Conservation (phyloP, 495 filamentous ascomycete species). For the Aspergillus indologenus region DNA sequence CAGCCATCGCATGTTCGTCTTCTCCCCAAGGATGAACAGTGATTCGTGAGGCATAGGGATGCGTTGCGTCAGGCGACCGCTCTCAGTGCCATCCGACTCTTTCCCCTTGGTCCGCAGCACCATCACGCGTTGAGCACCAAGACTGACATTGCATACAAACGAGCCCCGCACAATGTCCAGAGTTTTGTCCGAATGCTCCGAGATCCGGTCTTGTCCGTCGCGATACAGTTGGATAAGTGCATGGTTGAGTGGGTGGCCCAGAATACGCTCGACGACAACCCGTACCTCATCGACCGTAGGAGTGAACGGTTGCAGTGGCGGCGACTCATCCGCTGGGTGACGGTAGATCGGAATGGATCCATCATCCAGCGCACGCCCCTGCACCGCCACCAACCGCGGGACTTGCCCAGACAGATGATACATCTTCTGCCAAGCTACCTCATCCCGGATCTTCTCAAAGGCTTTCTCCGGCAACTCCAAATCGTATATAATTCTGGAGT, state of each 20-base stretch:
- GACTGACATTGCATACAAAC: slow-evolving; percentile 85
- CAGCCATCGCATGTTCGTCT: slow-evolving; percentile 83
- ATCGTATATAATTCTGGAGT: slow-evolving; percentile 71
- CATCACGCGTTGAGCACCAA: slow-evolving; percentile 92
- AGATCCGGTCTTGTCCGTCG: slow-evolving; percentile 87
- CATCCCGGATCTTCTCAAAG: slow-evolving; percentile 68
- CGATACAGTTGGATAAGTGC: slow-evolving; percentile 93
- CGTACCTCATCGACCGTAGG: slow-evolving; percentile 67
- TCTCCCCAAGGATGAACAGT: slow-evolving; percentile 75
- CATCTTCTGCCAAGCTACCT: slow-evolving; percentile 91
- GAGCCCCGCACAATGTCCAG: slow-evolving; percentile 80
- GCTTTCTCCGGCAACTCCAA: slow-evolving; percentile 55
- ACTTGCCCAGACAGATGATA: slow-evolving; percentile 88
- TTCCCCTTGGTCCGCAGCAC: slow-evolving; percentile 77
- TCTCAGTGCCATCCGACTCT: slow-evolving; percentile 22
- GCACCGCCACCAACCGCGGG: slow-evolving; percentile 88
- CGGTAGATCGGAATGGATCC: slow-evolving; percentile 88
- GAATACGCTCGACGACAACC: slow-evolving; percentile 57
- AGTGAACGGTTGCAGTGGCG: slow-evolving; percentile 73
- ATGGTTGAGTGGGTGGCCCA: slow-evolving; percentile 87
- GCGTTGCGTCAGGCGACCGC: slow-evolving; percentile 55
- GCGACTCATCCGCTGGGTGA: slow-evolving; percentile 88
- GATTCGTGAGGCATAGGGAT: slow-evolving; percentile 83
- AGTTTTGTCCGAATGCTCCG: slow-evolving; percentile 96
- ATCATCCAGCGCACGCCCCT: slow-evolving; percentile 67